Conservation (phyloP, 176 grass and related monocot genomes). For the Pontederia crassipes region DNA sequence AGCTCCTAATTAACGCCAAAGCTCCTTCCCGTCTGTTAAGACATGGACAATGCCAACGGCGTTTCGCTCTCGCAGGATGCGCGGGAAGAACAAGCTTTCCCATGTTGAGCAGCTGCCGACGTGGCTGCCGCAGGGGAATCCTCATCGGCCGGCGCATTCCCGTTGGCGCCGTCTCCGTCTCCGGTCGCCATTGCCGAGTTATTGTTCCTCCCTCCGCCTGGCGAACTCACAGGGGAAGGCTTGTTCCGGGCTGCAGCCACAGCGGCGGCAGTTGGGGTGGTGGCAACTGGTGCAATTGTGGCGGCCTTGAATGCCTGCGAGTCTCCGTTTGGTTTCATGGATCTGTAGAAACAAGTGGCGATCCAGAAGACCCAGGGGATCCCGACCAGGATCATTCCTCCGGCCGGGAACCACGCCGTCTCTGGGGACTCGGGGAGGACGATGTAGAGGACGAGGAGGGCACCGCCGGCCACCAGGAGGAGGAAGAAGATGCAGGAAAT, state of each 20-base stretch:
- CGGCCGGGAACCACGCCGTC: conserved; percentile 35
- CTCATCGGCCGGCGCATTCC: background rate
- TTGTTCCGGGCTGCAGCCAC: conserved; percentile 12
- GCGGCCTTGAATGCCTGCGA: background rate
- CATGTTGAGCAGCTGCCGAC: background rate
- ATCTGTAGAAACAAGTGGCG: conserved; percentile 37
- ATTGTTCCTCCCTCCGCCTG: conserved; percentile 13
- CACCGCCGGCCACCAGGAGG: conserved; percentile 36
- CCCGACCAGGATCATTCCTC: conserved; percentile 35
- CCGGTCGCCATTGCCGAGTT: too few species aligned
- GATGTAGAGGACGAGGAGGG: conserved; percentile 38
- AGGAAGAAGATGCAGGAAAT: conserved; percentile 32
- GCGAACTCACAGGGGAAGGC: conserved; percentile 16
- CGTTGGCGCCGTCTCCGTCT: background rate
- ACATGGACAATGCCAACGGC: conserved; percentile 41
- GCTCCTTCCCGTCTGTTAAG: conserved; percentile 1
- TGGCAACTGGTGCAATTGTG: background rate
- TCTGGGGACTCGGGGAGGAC: conserved; percentile 22
- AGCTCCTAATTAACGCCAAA: too few species aligned
- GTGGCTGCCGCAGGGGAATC: background rate
- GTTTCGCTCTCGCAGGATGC: conserved; percentile 51
- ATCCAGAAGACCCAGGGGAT: conserved; percentile 63
- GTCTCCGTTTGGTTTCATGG: background rate
- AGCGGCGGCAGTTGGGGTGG: background rate
- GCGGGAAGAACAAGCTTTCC: conserved; percentile 26